A percentile compares a stretch with the other conserved stretches of the same genome.
Evolutionary conservation across 208 protist species (phyloP).

Genomic region (Leishmania gerbilli): DNA sequence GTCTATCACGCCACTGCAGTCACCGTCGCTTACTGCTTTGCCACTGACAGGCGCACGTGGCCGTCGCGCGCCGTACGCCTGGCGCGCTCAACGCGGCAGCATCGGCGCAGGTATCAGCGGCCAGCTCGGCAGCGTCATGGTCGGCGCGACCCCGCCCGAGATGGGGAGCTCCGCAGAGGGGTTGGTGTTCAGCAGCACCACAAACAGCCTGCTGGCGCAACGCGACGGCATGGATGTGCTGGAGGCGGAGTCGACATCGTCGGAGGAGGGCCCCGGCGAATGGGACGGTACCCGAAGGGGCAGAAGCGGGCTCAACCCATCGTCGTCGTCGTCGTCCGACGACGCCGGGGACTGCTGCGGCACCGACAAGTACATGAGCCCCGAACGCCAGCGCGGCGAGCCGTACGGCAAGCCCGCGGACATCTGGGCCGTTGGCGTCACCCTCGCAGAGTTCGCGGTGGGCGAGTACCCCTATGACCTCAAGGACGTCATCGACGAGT

Average conservation of each 20-base stretch:
- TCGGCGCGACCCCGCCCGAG: conserved; percentile 13
- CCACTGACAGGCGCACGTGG: conserved; percentile 3
- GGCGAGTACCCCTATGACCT: conserved; percentile 83
- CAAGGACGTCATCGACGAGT: conserved; percentile 57
- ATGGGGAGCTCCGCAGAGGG: conserved; percentile 3
- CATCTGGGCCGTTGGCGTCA: conserved; percentile 91
- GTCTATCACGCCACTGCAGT: conserved; percentile 38
- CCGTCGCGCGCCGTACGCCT: not conserved
- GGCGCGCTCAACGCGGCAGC: not conserved
- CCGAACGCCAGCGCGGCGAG: conserved; percentile 84
- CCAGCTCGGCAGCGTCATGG: not conserved
- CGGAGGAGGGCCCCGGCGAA: not conserved
- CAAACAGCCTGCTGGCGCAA: conserved; percentile 24
- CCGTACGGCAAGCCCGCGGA: conserved; percentile 77
- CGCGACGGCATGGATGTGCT: conserved; percentile 36
- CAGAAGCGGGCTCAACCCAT: not conserved
- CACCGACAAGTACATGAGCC: conserved; percentile 91
- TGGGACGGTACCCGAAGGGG: not conserved
- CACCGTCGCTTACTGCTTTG: conserved; percentile 12
- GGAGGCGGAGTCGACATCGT: conserved; percentile 28
- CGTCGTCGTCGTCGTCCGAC: conserved; percentile 20
- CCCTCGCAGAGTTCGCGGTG: conserved; percentile 86
- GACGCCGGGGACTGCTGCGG: conserved; percentile 57
- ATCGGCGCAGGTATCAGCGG: not conserved
- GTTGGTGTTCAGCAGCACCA: conserved; percentile 8